Evolutionary conservation across 768 basidiomycete species (phyloP), one percentile per base, ranked within the genome.

Genomic region (Leccinum subtestaceum): DNA sequence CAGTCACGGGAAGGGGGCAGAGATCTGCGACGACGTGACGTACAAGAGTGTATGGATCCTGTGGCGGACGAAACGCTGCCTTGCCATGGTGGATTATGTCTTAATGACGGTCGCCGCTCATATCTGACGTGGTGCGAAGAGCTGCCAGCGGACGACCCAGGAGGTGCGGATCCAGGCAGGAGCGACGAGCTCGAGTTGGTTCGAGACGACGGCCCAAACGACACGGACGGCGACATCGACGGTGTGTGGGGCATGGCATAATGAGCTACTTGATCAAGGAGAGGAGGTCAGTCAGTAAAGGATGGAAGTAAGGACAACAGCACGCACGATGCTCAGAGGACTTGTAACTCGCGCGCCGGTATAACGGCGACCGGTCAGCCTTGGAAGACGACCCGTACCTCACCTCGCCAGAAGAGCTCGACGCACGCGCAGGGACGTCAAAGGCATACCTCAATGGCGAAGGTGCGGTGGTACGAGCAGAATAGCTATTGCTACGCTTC

Each of bases 101-200:
- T 78, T 48, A 84, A 70, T 9, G 76, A 76, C 3, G 84, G 80
- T 40, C 80, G 78, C 31, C 72, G 71, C 8, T 80, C 79, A 38
- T 74, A 70, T 27, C 74, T 68, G 40, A 70, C 65, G 32, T 77
- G 73, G 36, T 77, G 77, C 5, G 71, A 70, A 31, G 76, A 78
- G 62, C 74, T 81, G 8, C 79, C 70, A 48, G 59, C 74, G 43
- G 72, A 74, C 43, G 75, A 77, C 58, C 71, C 74, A 63, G 73
- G 72, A 6, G 72, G 74, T 10, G 72, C 71, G 40, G 75, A 77
- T 23, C 75, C 74, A 38, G 74, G 79, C 53, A 70, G 74, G 34
- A 82, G 64, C 1, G 84, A 84, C 10, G 80, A 80, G 60, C 74
- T 80, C 5, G 82, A 83, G 55, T 77, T 78, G n/a, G 82, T 80